These are phyloP conservation scores for Ganoderma sp. DNA, from an alignment of 1,284 basidiomycete species.

Conservation along the genomic window DNA sequence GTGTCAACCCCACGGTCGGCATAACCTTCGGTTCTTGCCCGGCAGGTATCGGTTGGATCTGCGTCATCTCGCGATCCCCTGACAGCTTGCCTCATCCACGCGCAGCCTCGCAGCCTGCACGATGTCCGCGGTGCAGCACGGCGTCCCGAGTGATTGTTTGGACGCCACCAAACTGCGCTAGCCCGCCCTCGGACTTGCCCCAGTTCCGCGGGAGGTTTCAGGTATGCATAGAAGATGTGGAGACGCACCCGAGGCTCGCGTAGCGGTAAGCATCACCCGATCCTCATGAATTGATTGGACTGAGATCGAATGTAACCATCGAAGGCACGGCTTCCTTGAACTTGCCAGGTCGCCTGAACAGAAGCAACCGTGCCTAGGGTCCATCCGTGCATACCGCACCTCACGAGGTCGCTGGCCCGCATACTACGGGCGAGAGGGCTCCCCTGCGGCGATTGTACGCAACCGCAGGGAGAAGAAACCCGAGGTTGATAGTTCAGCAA, in stretches of 20 bases:
- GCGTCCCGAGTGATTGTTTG: neutral
- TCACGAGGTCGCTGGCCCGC: neutral
- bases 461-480: neutral
- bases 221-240: neutral
- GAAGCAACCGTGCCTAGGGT: neutral
- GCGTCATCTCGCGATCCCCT: neutral
- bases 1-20: neutral
- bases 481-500: neutral
- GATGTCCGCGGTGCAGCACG: constrained; percentile 3
- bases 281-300: neutral
- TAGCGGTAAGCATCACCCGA: neutral
- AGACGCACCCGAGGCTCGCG: neutral
- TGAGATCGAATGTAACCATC: constrained; percentile 3
- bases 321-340: neutral
- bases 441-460: neutral
- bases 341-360: neutral
- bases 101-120: neutral
- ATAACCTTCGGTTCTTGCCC: neutral
- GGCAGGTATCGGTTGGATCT: neutral
- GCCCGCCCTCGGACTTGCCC: neutral
- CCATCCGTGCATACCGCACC: neutral
- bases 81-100: neutral
- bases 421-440: neutral
- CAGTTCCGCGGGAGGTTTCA: constrained; percentile 1
- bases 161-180: neutral